Conservation (phyloP, 495 filamentous ascomycete genomes). For the Articulospora tetracladia region DNA sequence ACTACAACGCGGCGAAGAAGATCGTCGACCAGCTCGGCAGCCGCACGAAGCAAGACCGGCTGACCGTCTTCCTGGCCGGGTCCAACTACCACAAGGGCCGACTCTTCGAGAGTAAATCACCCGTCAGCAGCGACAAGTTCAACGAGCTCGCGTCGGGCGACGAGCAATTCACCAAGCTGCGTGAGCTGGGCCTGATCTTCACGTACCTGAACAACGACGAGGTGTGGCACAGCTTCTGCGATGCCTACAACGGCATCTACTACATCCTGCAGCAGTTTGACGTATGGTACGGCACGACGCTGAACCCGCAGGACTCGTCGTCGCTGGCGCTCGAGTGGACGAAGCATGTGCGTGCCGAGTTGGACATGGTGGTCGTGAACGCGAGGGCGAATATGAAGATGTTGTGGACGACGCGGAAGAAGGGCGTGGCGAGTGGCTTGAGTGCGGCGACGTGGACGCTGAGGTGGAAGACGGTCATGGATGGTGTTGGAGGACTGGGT, state of each 20-base stretch:
- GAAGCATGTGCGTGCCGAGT: not conserved
- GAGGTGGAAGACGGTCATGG: too few relatives aligned
- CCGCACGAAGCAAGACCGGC: not conserved
- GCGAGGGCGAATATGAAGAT: not conserved
- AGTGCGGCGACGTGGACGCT: too few relatives aligned
- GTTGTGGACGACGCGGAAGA: too few relatives aligned
- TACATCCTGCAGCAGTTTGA: not conserved
- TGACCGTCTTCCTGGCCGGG: not conserved
- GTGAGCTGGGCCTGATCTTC: slow-evolving; percentile 1
- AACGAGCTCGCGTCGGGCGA: not conserved
- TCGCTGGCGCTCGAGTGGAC: not conserved
- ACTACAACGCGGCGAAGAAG: not conserved
- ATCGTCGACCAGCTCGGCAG: not conserved
- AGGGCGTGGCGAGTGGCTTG: too few relatives aligned
- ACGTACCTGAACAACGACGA: not conserved
- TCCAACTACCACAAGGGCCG: not conserved
- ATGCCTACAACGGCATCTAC: not conserved
- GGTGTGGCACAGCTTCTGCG: not conserved
- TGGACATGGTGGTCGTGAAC: not conserved
- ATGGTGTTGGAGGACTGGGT: too few relatives aligned
- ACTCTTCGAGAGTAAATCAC: not conserved
- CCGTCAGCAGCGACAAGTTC: not conserved
- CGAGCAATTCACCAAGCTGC: not conserved
- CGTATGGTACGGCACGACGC: not conserved
- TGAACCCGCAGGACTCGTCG: not conserved